These are phyloP conservation scores for Leucogyrophana mollusca DNA, from an alignment of 768 basidiomycete genomes.

Conservation along the genomic window DNA sequence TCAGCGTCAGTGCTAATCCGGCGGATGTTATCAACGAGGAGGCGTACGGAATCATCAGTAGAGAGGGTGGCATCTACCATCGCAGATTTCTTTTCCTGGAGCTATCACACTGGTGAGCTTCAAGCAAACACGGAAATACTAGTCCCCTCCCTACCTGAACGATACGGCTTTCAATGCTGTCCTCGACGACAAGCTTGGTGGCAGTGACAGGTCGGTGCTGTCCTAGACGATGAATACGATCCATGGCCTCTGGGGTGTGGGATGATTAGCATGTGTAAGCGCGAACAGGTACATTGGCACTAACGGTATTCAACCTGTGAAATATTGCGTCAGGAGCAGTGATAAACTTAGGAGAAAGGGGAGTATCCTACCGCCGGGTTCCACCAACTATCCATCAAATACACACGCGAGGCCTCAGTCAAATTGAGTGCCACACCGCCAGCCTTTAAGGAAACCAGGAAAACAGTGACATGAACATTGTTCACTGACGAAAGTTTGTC, in stretches of 20 bases:
- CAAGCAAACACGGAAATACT: too few relatives aligned
- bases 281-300: conserved; percentile 24
- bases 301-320: conserved; percentile 73
- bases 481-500: conserved; percentile 57
- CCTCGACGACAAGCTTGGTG: conserved; percentile 92
- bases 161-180: conserved; percentile 95
- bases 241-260: conserved; percentile 78
- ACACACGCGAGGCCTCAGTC: conserved; percentile 90
- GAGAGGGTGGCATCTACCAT: conserved; percentile 91
- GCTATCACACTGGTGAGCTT: conserved; percentile 31
- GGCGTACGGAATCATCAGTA: conserved; percentile 70
- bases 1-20: conserved; percentile 10
- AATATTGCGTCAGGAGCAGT: not conserved
- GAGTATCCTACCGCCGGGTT: conserved; percentile 81
- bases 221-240: conserved; percentile 95
- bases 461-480: conserved; percentile 93
- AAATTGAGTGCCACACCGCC: conserved; percentile 92
- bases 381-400: conserved; percentile 99
- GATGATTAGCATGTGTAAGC: not conserved
- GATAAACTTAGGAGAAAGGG: conserved; percentile 4
- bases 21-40: not conserved
- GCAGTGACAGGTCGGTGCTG: conserved; percentile 92
- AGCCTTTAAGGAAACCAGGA: conserved; percentile 93
- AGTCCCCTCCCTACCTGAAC: conserved; percentile 79
- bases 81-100: conserved; percentile 97